Evolutionary conservation across 441 rosid genomes (phyloP).

Genomic region (Jatropha podagrica): DNA sequence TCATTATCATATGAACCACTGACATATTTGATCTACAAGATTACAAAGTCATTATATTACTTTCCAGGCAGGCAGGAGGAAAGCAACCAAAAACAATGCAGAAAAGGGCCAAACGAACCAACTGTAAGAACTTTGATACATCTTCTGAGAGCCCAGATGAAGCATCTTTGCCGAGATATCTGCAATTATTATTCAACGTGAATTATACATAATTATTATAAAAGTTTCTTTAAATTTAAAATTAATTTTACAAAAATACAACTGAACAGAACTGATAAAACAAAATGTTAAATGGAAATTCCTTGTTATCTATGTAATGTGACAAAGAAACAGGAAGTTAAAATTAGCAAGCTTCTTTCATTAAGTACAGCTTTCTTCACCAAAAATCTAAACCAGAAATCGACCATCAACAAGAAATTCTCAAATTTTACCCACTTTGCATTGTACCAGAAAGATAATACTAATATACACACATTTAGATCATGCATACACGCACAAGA

Average conservation of each 20-base stretch:
- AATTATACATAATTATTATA: constrained; percentile 14
- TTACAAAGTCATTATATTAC: constrained; percentile 12
- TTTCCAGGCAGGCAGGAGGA: not conserved
- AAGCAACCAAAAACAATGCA: constrained; percentile 9
- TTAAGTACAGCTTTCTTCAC: not conserved
- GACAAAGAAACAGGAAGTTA: not conserved
- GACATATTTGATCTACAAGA: constrained; percentile 82
- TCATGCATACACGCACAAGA: not conserved
- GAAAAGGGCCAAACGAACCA: constrained; percentile 52
- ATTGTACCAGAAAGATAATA: not conserved
- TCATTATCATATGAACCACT: constrained; percentile 87
- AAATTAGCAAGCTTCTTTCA: not conserved
- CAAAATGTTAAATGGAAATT: not conserved
- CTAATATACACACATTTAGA: not conserved
- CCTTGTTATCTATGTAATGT: not conserved
- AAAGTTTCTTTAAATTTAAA: constrained; percentile 10
- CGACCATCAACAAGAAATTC: not conserved
- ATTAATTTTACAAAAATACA: not conserved
- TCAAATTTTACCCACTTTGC: not conserved
- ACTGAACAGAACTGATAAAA: not conserved
- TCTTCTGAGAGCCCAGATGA: constrained; percentile 44
- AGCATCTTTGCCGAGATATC: constrained; percentile 69
- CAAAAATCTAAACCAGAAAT: not conserved
- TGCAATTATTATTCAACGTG: constrained; percentile 30
- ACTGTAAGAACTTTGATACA: constrained; percentile 67